Base-by-base conservation (phyloP, 192 early-diverging fungal genomes). In the Backusella westeae region DNA sequence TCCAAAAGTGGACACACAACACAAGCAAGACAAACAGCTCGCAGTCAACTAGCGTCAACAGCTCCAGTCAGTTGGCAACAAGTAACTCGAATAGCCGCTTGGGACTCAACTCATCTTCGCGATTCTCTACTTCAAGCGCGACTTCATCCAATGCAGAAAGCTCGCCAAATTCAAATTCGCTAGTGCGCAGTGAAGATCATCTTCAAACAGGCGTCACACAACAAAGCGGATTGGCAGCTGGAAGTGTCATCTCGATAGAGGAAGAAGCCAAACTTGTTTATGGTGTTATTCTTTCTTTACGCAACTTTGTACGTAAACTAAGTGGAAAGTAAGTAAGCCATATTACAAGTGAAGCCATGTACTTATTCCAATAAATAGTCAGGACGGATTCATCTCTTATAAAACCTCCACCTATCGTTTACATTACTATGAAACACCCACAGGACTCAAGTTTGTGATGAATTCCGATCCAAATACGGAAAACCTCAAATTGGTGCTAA, bases 261-360 rank as follows among this genome's bases (percentile, higher is more conserved):
- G 96, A 98, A 77, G 94, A 98, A 71, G 92, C 94, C 0, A 99
- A 99, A 80, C 89, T 99, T 19, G 95, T 99, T 19, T 99, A 98
- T 78, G 97, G 97, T 73, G 95, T 97, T n/a, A 90, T 97, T 15
- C 94, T 92, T 67, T 96, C 95, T 14, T 87, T 96, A 35, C 85
- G 93, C 67, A 99, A 98, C 76, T 89, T 97, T 21, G 92, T 96
- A 63, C 89, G 85, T 71, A 97, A 98, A 78, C 85, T 98, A 2
- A 89, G 85, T 77, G 79, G 80, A 65, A 90, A 82, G 85, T 86
- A 82, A 32, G 32, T 32, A 32, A 0, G 32, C 32, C 32, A 3
- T 32, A 32, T 2, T 32, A 32, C 32, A 32, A 32, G 32, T 3
- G 32, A 56, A 46, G 21, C 1, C 34, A 32, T 38, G 9, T 73